phyloP scores from a whole-genome alignment of 2,329 filamentous ascomycete genomes.

The Chrysoporthe cubensis region DNA sequence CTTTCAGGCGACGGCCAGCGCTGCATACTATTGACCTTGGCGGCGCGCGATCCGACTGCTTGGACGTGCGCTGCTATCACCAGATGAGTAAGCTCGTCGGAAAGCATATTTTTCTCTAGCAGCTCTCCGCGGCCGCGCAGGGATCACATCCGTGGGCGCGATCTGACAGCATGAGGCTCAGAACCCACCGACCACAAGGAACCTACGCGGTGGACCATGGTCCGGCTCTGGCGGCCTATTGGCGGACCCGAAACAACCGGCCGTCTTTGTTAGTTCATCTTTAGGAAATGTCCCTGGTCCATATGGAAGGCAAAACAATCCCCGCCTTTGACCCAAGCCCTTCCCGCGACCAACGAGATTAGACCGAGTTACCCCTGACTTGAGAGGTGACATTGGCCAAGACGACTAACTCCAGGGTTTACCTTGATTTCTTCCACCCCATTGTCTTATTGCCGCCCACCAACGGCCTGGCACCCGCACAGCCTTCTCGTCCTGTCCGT shows the following conservation, averaged over 20 bases:
- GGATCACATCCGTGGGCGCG: not conserved
- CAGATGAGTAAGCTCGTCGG: not conserved
- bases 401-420: not conserved
- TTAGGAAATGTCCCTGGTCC: not conserved
- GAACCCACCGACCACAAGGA: not conserved
- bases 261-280: not conserved
- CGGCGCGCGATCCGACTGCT: not conserved
- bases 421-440: not conserved
- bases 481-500: not conserved
- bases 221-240: slow-evolving; percentile 9
- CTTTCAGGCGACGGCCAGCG: not conserved
- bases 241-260: slow-evolving; percentile 15
- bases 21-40: slow-evolving; percentile 10
- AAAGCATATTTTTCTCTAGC: not conserved
- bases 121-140: not conserved
- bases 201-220: slow-evolving; percentile 20
- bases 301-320: not conserved
- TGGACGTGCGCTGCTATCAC: not conserved
- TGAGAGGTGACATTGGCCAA: not conserved
- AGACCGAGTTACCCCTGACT: slow-evolving; percentile 18
- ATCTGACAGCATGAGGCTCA: slow-evolving; percentile 1
- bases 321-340: not conserved
- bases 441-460: slow-evolving; percentile 1
- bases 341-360: not conserved
- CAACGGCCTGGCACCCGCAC: not conserved